Base-by-base conservation (phyloP, 371 early-diverging fungal species). In the Mortierella sp. region DNA sequence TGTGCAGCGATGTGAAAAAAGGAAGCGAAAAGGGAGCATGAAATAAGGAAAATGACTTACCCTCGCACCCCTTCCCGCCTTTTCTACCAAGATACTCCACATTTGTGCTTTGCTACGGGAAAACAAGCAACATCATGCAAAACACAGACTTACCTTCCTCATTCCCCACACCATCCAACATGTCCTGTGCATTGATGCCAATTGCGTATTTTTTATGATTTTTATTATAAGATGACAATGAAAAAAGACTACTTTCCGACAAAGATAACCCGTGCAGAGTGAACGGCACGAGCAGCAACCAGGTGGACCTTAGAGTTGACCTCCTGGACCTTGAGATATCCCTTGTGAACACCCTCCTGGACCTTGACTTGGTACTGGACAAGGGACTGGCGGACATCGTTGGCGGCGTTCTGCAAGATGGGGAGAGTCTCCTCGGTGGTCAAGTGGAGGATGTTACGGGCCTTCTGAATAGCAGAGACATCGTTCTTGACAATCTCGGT, bases 351-450 rank as follows among this genome's bases (percentile, higher is more conserved):
- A 67, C 69, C 69, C 79, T 84, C 85, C 80, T 84, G 85, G 31
- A 71, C 81, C 78, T 78, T 75, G 78, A 78, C 79, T 74, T 85
- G 86, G 76, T 88, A 88, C 31, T 59, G 69, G 26, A 28, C 28
- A 54, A 88, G 69, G 14, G 79, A 78, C 78, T 88, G 86, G 46
- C 88, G 89, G 43, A 91, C 71, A 44, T 87, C 89, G n/a, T 89
- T 80, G 59, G 90, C 88, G 31, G 91, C 89, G 16, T 73, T 77
- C 74, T 89, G 89, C 26, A 91, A 78, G 28, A 91, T 76, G 34
- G 92, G 92, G 24, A 92, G 79, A 2, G 91, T 87, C 71, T 90
- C 89, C 59, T 88, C 88, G 26, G 88, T 89, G 37, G 91, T 91
- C 57, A 92, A 70, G 2, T 88, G 78, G 28, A 91, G 67, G 26